Evolutionary conservation across 2,329 filamentous ascomycete species (phyloP), one percentile per base, ranked within the genome.

Genomic region (Aspergillus proliferans): DNA sequence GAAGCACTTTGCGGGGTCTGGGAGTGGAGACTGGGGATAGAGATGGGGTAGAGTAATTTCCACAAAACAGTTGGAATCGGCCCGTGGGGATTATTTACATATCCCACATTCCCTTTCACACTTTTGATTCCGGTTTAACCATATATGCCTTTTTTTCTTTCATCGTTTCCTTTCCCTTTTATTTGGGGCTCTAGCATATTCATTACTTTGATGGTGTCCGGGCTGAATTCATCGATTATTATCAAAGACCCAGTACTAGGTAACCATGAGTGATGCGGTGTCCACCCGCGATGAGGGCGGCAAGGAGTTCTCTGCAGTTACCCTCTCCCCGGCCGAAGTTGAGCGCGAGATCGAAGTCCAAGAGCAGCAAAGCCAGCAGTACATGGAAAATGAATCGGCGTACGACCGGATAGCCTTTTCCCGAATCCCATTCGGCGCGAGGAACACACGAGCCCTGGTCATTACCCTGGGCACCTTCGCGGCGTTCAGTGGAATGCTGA

Each of bases 401-500:
- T 40, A 40, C n/a, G 36, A 40, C 36, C 36, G 36, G n/a, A 15
- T 40, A 18, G 36, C 36, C 36, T 40, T 18, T 12, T 15, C 36
- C 36, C 36, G 36, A 2, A 21, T 40, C 36, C n/a, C 36, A 3
- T 18, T 40, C n/a, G 19, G 15, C 10, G 36, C 19, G 19, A 40
- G 4, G 36, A 40, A 40, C 36, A 40, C 36, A 4, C 36, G 36
- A 40, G 36, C 36, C 9, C 10, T 85, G 26, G 26, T 30, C 26
- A 30, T 30, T 30, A 30, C 26, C 14, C 75, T 87, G 12, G 83
- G 86, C 41, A 81, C 76, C 1, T 88, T 88, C 57, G 85, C 85
- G n/a, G 85, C 82, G 14, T 86, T 88, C 82, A 85, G 85, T 45
- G 85, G 85, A 62, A 71, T 88, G 19, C 77, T 88, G 0, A 86